Evolutionary conservation across 164 flowering plant genomes (phyloP).

Genomic region (Stephania yunnanensis): DNA sequence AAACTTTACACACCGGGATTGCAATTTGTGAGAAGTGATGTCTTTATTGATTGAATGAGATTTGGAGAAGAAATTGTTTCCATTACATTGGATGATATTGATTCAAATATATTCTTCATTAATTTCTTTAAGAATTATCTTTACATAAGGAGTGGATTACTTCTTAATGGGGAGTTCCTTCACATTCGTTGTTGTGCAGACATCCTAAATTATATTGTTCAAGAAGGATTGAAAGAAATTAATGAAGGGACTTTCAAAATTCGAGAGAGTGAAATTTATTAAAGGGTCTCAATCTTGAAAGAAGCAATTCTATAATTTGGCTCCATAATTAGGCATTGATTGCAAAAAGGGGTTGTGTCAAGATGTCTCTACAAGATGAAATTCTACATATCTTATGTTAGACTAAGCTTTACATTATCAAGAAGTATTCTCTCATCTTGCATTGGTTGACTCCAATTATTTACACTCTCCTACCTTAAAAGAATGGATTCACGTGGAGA

Average conservation of each 20-base stretch:
- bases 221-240: too few relatives aligned
- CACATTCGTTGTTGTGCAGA: too few relatives aligned
- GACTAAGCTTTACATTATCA: not conserved
- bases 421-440: not conserved
- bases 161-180: not conserved
- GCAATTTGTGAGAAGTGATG: not conserved
- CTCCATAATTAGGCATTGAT: not conserved
- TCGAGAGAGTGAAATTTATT: too few relatives aligned
- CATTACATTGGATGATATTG: not conserved
- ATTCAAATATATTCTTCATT: not conserved
- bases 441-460: too few relatives aligned
- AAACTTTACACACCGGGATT: not conserved
- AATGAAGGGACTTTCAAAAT: too few relatives aligned
- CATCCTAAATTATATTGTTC: too few relatives aligned
- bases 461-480: too few relatives aligned
- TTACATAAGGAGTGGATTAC: not conserved
- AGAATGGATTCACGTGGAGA: too few relatives aligned
- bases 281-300: not conserved
- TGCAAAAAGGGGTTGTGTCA: not conserved
- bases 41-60: not conserved
- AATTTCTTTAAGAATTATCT: not conserved
- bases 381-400: not conserved
- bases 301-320: not conserved
- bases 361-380: slow-evolving; percentile 1
- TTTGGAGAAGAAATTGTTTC: not conserved